Base-by-base conservation (phyloP, 768 basidiomycete genomes). In the Tephrocybe rancida region DNA sequence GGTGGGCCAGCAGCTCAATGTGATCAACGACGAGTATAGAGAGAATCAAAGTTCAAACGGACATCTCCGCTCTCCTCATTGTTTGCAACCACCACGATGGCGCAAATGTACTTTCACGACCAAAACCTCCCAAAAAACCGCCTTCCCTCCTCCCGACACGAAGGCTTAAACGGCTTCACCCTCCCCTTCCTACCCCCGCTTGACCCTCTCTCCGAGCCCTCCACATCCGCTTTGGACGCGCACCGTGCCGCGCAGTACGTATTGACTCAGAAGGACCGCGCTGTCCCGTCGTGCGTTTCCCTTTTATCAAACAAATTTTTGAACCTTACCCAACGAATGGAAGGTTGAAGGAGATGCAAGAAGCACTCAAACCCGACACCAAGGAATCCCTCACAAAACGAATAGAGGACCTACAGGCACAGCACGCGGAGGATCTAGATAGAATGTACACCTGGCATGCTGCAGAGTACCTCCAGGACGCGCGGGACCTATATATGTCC, bases 211-310 rank as follows among this genome's bases (percentile, higher is more conserved):
- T 37, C 18, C 41, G 26, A 39, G 21, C 22, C 58, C 57, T 22
- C 45, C 45, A 8, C 43, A 52, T 21, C 51, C 4, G 68, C 66
- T 0, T 50, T 70, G 39, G 64, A 71, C 50, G 63, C 67, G 21
- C 70, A 73, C 41, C 65, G 73, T 6, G 55, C 64, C 21, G 76
- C 75, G 0, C 66, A 72, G 50, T 80, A 67, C 56, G 63, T 78
- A 19, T 59, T 82, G 21, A 70, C 70, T 8, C 67, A 71, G 48
- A 76, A 72, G 47, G 71, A 73, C 35, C 50, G 67, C 41, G 64
- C 65, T 9, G 67, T 78, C 8, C 75, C 78, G 42, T 66, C 70
- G 80, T 79, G 63, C 53, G 74, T 56, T 6, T 29, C 26, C 18
- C 5, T 21, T 10, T 16, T 39, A 16, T 44, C 30, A 32, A 37